A percentile compares a stretch with the other conserved stretches of the same genome.
phyloP scores from a whole-genome alignment of 1,284 basidiomycete genomes.

The Fomitopsis betulina region DNA sequence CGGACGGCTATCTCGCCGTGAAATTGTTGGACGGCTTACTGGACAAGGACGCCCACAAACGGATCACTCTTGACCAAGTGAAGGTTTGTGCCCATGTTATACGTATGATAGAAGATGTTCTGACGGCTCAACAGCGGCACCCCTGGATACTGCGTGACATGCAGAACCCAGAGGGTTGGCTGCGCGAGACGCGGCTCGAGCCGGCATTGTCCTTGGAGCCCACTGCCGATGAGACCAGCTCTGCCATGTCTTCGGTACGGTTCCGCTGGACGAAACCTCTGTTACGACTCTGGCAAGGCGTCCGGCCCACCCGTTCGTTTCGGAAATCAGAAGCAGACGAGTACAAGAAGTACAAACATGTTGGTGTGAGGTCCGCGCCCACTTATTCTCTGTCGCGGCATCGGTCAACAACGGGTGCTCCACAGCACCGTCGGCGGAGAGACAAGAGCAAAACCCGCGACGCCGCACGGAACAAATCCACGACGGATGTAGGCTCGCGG shows the following conservation, averaged over 20 bases:
- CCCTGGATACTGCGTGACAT: constrained; percentile 82
- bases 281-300: constrained; percentile 40
- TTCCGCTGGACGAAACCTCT: constrained; percentile 41
- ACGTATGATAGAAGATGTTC: background rate
- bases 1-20: constrained; percentile 60
- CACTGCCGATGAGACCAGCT: constrained; percentile 77
- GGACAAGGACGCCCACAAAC: constrained; percentile 76
- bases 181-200: constrained; percentile 67
- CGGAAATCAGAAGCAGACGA: constrained; percentile 25
- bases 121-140: constrained; percentile 38
- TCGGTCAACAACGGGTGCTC: constrained; percentile 13
- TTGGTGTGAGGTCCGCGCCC: constrained; percentile 30
- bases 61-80: constrained; percentile 81
- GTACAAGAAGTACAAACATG: constrained; percentile 19
- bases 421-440: constrained; percentile 10
- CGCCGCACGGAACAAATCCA: constrained; percentile 21
- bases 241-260: constrained; percentile 63
- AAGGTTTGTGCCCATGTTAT: constrained; percentile 55
- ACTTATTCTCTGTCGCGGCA: constrained; percentile 15
- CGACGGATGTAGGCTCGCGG: constrained; percentile 16
- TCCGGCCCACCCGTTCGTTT: constrained; percentile 34
- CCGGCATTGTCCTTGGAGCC: constrained; percentile 60
- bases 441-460: constrained; percentile 20
- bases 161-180: constrained; percentile 71
- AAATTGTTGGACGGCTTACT: constrained; percentile 75